Evolutionary conservation across 1,284 basidiomycete genomes (phyloP), one percentile per base, ranked within the genome.

Genomic region (Leccinum fuscescens): DNA sequence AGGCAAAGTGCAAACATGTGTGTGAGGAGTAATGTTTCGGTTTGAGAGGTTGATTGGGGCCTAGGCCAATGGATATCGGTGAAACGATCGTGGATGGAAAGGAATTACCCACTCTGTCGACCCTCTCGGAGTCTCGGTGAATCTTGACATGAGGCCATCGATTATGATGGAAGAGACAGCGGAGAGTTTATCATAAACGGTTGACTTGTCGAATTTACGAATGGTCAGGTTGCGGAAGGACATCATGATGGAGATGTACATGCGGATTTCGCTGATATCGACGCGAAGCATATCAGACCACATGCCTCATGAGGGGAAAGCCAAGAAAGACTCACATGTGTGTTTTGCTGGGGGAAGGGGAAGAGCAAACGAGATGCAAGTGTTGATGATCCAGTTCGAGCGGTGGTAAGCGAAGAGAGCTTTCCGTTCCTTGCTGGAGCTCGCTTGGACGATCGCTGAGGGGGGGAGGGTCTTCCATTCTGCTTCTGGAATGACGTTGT

Each of bases 201-300:
- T 75, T 29, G 81, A 78, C 68, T 84, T 82, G 64, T 84, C 76
- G 62, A 84, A 70, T 65, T 78, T 74, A 61, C 77, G 77, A 53
- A 67, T 54, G 7, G 79, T 77, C 1, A 80, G 73, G 57, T 80
- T 79, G 55, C 84, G 82, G 76, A 95, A 92, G 1, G 81, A 78
- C 57, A 94, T 77, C 78, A 97, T 85, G 12, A 84, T 78, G 0
- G 93, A 86, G 63, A 95, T 86, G 74, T 94, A 95, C 61, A 89
- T 78, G 17, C 94, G 66, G 42, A 90, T 83, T 77, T 88, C 90
- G 56, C 93, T 94, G 65, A 15, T 24, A 12, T 48, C 44, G 8
- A 55, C 9, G 46, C 42, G 1, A 35, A 24, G 35, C 3, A 51
- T 12, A 22, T 59, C 22, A 65, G 24, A 24, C 56, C 7, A 2